phyloP scores from a whole-genome alignment of 306 rosid species.

The Cicer arietinum region DNA sequence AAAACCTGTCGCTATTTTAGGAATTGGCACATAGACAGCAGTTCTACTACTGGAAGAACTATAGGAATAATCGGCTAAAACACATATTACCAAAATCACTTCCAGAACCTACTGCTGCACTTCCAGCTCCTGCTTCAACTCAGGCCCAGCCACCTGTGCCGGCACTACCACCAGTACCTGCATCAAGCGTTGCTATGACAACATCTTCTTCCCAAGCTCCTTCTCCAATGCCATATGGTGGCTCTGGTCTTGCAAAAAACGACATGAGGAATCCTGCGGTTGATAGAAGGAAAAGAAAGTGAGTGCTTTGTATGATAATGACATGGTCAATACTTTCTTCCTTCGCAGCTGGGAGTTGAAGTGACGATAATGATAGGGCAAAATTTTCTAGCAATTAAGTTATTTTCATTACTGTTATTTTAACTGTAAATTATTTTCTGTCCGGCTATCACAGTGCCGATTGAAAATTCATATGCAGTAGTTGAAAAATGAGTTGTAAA shows the following conservation, averaged over 20 bases:
- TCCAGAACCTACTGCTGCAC: conserved; percentile 69
- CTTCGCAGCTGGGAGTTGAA: conserved; percentile 2
- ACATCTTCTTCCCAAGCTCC: conserved; percentile 62
- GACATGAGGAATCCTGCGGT: conserved; percentile 74
- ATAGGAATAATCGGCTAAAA: conserved; percentile 85
- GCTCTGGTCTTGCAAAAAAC: conserved; percentile 64
- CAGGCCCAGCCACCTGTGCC: conserved; percentile 58
- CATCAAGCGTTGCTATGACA: conserved; percentile 56
- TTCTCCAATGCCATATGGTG: conserved; percentile 82
- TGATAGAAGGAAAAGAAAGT: conserved; percentile 94
- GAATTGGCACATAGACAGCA: conserved; percentile 96
- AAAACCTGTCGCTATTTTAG: conserved; percentile 50
- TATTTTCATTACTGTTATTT: conserved; percentile 21
- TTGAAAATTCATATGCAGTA: conserved; percentile 1
- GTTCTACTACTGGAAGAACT: conserved; percentile 97
- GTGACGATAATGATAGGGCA: background rate
- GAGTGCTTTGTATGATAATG: conserved; percentile 35
- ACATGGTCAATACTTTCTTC: conserved; percentile 25
- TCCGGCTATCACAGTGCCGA: conserved; percentile 5
- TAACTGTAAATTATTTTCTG: background rate
- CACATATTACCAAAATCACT: conserved; percentile 87
- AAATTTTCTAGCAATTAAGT: background rate
- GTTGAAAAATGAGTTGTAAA: conserved; percentile 13
- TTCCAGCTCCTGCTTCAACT: conserved; percentile 59
- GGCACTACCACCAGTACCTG: conserved; percentile 62